phyloP scores from a whole-genome alignment of 352 stramenopile genomes.

The Phytopythium oedochilum region DNA sequence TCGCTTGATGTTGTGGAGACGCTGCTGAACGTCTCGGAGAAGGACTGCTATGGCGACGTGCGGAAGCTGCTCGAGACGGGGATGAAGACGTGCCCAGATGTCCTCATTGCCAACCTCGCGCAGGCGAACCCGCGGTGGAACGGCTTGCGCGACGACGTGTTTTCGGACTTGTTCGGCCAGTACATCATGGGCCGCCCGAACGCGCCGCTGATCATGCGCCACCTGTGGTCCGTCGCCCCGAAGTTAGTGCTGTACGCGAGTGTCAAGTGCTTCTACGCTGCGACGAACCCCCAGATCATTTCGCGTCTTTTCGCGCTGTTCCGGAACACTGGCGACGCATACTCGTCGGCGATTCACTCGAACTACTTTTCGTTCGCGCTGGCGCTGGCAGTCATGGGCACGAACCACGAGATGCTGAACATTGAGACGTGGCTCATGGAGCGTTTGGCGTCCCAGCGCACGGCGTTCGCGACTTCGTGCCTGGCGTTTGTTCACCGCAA shows the following conservation, averaged over 20 bases:
- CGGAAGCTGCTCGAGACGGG: constrained; percentile 70
- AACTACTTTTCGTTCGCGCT: constrained; percentile 89
- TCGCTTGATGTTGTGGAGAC: constrained; percentile 82
- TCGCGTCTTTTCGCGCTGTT: constrained; percentile 81
- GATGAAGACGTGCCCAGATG: constrained; percentile 82
- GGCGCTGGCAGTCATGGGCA: constrained; percentile 73
- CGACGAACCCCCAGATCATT: constrained; percentile 74
- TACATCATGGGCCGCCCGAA: constrained; percentile 87
- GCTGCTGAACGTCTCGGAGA: constrained; percentile 70
- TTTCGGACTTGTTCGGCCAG: constrained; percentile 82
- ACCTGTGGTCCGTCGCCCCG: constrained; percentile 79
- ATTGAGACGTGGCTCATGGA: constrained; percentile 83
- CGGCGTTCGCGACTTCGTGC: constrained; percentile 80
- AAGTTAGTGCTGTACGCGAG: constrained; percentile 87
- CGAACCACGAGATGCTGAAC: constrained; percentile 83
- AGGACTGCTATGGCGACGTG: constrained; percentile 82
- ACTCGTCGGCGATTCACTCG: constrained; percentile 77
- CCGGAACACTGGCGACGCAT: constrained; percentile 79
- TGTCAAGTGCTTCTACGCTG: constrained; percentile 84
- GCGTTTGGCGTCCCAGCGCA: constrained; percentile 69
- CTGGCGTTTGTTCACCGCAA: constrained; percentile 85
- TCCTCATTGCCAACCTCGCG: constrained; percentile 84
- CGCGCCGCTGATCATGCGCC: constrained; percentile 83
- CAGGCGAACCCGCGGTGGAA: constrained; percentile 77
- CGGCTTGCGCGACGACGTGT: constrained; percentile 77